Evolutionary conservation across 1,284 basidiomycete genomes (phyloP), one percentile per base, ranked within the genome.

Genomic region (Cryptococcus sp.): DNA sequence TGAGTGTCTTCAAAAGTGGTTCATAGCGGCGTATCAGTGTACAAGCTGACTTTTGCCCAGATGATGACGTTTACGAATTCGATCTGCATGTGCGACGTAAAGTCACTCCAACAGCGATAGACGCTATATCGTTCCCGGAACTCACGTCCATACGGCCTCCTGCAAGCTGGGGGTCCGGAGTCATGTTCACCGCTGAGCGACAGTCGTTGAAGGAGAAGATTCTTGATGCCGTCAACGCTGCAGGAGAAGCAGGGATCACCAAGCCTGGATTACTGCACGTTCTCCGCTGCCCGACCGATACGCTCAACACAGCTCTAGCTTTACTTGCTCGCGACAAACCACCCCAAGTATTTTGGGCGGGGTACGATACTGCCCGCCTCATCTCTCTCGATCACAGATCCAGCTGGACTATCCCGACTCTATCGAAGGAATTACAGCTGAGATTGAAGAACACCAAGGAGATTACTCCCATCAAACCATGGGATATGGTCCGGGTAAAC

Each of bases 331-430:
- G 22, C 19, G 59, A 70, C n/a, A 23, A 49, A 8, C 23, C 47
- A 2, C 86, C 87, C 4, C 80, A 86, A 57, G 70, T 88, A 17
- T 84, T 87, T 69, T 88, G 87, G 86, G 80, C 82, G 10, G 90
- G 89, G 15, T 88, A 88, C 69, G 79, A 81, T 39, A 72, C 73
- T 16, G 74, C 83, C 38, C 71, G 80, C n/a, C 73, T 89, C 40
- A 78, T 86, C 61, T 71, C 80, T 66, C 80, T 82, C 0, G 75
- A 78, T 4, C 81, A 83, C 67, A 76, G 85, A 63, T 69, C 72
- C 27, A 62, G 79, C 16, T 91, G 89, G 89, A 82, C 84, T 0
- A 83, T 88, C 31, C 70, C 81, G 3, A 76, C 82, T 47, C 44
- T 50, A 17, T 23, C 47, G 5, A 39, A 31, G 15, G 38, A 23